These are phyloP conservation scores for Chalciporus sp. DNA, from an alignment of 1,284 basidiomycete genomes.

Conservation along the genomic window DNA sequence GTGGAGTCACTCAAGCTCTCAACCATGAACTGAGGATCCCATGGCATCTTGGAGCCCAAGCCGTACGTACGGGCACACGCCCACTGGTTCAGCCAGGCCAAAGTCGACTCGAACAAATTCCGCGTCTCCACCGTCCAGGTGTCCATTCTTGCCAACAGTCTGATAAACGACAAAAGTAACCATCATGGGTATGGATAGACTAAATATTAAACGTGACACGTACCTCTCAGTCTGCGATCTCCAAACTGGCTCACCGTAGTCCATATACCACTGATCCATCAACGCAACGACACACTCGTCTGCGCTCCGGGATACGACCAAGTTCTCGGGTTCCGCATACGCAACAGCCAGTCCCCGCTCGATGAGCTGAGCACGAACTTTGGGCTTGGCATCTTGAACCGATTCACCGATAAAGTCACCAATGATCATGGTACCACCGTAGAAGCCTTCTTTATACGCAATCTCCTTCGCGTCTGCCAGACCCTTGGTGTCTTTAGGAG, in stretches of 20 bases:
- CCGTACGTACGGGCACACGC: slow-evolving; percentile 98
- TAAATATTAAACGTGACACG: slow-evolving; percentile 44
- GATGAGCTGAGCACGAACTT: slow-evolving; percentile 88
- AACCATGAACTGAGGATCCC: slow-evolving; percentile 96
- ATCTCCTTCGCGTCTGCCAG: slow-evolving; percentile 97
- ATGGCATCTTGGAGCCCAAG: slow-evolving; percentile 93
- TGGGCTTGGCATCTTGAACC: slow-evolving; percentile 90
- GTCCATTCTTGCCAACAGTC: slow-evolving; percentile 86
- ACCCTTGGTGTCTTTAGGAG: slow-evolving; percentile 92
- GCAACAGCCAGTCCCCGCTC: slow-evolving; percentile 78
- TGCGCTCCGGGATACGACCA: slow-evolving; percentile 86
- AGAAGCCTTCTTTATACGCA: slow-evolving; percentile 99
- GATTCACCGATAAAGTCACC: slow-evolving; percentile 88
- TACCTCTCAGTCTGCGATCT: slow-evolving; percentile 84
- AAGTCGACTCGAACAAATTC: slow-evolving; percentile 88
- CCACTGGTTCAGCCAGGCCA: slow-evolving; percentile 98
- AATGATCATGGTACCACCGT: slow-evolving; percentile 87
- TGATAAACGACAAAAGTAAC: slow-evolving; percentile 31
- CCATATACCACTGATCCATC: slow-evolving; percentile 99
- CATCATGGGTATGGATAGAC: background rate
- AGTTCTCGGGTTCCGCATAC: slow-evolving; percentile 95
- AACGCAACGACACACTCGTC: slow-evolving; percentile 98
- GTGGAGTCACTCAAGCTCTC: slow-evolving; percentile 98
- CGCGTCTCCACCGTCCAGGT: slow-evolving; percentile 89
- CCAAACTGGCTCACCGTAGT: slow-evolving; percentile 95